Evolutionary conservation across 306 rosid genomes (phyloP).

Genomic region (Luffa aegyptiaca): DNA sequence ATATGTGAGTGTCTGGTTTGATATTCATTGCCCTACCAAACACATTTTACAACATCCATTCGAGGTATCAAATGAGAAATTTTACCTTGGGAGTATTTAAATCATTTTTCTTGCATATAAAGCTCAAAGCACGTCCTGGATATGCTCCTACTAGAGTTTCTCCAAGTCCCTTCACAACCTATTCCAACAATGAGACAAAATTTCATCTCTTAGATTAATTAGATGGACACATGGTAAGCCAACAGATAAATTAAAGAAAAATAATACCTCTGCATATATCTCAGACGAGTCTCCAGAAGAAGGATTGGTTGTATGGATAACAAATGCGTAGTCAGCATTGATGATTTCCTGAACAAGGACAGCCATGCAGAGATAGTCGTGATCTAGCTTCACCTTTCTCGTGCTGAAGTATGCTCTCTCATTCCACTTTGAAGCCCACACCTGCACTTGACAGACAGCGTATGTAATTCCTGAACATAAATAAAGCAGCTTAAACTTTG

Average conservation of each 20-base stretch:
- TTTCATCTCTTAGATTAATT: constrained; percentile 5
- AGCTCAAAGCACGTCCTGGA: constrained; percentile 98
- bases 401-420: constrained; percentile 97
- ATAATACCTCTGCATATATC: constrained; percentile 90
- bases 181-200: constrained; percentile 14
- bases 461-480: neutral
- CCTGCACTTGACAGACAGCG: constrained; percentile 33
- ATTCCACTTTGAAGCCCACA: constrained; percentile 99
- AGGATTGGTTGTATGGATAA: constrained; percentile 92
- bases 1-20: neutral
- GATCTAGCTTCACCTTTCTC: constrained; percentile 81
- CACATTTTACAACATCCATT: neutral
- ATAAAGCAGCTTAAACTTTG: neutral
- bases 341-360: constrained; percentile 96
- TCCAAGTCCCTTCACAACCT: constrained; percentile 98
- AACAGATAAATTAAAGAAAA: constrained; percentile 6
- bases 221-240: neutral
- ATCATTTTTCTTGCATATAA: constrained; percentile 70
- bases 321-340: constrained; percentile 96
- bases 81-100: constrained; percentile 74
- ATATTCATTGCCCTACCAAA: neutral
- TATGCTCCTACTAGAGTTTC: constrained; percentile 98
- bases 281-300: constrained; percentile 94
- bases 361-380: constrained; percentile 90
- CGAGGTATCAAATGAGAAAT: constrained; percentile 2